Conservation (phyloP, 129 eudicot genomes). For the Saposhnikovia divaricata region DNA sequence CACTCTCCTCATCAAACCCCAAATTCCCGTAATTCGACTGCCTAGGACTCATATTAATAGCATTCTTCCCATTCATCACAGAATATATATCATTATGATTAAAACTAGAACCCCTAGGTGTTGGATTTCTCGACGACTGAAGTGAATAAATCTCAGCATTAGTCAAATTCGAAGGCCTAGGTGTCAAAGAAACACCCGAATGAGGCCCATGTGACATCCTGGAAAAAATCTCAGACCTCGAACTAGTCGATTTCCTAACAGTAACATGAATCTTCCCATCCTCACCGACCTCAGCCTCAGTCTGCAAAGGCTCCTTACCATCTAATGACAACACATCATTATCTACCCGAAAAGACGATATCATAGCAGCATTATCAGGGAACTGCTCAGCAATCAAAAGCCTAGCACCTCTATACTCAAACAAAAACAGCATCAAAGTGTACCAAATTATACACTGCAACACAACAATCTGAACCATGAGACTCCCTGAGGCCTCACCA, state of each 20-base stretch:
- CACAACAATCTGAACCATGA: slow-evolving; percentile 58
- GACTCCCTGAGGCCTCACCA: slow-evolving; percentile 29
- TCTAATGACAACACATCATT: slow-evolving; percentile 48
- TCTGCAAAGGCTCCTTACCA: slow-evolving; percentile 34
- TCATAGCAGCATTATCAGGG: slow-evolving; percentile 40
- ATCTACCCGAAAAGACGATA: slow-evolving; percentile 34
- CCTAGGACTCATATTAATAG: slow-evolving; percentile 51
- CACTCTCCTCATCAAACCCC: slow-evolving; percentile 67
- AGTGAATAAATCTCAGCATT: slow-evolving; percentile 44
- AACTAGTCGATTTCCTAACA: slow-evolving; percentile 40
- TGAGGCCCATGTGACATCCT: slow-evolving; percentile 22
- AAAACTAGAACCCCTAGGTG: slow-evolving; percentile 44
- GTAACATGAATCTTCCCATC: slow-evolving; percentile 54
- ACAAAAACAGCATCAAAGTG: slow-evolving; percentile 42
- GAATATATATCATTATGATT: slow-evolving; percentile 41
- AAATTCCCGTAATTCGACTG: slow-evolving; percentile 53
- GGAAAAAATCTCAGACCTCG: slow-evolving; percentile 21
- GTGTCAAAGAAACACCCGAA: slow-evolving; percentile 27
- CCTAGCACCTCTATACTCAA: slow-evolving; percentile 51
- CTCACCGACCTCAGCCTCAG: slow-evolving; percentile 29
- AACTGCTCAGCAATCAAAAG: slow-evolving; percentile 36
- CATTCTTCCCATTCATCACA: slow-evolving; percentile 43
- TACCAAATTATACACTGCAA: slow-evolving; percentile 57
- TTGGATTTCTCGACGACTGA: slow-evolving; percentile 39
- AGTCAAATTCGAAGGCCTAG: slow-evolving; percentile 35